Percentiles rank a stretch among this genome's conserved stretches.
Conservation (phyloP, 495 filamentous ascomycete genomes). For the Chlorociboria aeruginascens region DNA sequence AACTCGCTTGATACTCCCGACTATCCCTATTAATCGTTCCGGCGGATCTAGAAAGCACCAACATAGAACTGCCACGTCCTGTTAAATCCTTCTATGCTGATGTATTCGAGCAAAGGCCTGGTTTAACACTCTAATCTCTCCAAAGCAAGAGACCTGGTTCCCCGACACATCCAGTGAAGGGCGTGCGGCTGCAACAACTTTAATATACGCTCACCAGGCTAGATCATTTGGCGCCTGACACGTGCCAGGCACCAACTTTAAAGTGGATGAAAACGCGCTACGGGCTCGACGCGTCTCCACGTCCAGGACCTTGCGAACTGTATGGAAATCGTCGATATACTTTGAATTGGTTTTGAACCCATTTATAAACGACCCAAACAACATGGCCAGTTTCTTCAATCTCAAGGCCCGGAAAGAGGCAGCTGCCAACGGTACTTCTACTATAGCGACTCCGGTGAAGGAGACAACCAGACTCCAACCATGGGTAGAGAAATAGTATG, state of each 20-base stretch:
- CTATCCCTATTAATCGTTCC: constrained; percentile 65
- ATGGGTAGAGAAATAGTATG: constrained; percentile 99
- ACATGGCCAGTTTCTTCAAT: constrained; percentile 63
- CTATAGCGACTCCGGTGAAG: constrained; percentile 44
- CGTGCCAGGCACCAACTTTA: no score
- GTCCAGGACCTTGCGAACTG: no score
- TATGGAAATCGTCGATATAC: no score
- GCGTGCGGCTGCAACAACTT: no score
- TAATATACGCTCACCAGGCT: no score
- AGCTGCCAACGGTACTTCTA: constrained; percentile 42
- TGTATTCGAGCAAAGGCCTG: constrained; percentile 62
- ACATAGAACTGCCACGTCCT: constrained; percentile 59
- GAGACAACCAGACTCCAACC: constrained; percentile 62
- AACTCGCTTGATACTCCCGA: constrained; percentile 54
- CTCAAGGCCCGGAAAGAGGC: constrained; percentile 85
- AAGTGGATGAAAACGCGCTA: no score
- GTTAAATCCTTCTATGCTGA: constrained; percentile 69
- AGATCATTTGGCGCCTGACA: no score
- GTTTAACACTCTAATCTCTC: constrained; percentile 52
- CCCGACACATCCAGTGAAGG: constrained; percentile 51
- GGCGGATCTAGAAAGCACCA: constrained; percentile 56
- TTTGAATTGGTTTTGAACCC: not conserved
- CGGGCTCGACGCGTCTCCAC: no score
- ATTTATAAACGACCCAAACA: no score
- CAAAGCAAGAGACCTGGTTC: constrained; percentile 59